Evolutionary conservation across 148 eudicot genomes (phyloP).

Genomic region (Suaeda aralocaspica): DNA sequence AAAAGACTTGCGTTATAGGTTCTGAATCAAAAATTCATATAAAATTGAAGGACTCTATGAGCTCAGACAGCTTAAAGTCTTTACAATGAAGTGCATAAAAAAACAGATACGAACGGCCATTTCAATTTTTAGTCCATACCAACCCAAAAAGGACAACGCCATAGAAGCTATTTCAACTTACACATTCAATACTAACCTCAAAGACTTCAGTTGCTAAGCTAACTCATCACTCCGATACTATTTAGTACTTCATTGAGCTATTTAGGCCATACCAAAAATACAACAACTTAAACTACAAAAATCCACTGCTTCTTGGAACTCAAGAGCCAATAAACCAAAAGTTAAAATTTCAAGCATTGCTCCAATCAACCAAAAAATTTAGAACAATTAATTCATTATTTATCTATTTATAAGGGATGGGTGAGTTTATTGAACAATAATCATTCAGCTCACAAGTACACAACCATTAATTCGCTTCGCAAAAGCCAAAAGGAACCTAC

Average conservation of each 20-base stretch:
- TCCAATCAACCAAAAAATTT: not conserved
- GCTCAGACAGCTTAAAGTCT: not conserved
- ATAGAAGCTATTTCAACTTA: not conserved
- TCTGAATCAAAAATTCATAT: not conserved
- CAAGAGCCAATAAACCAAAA: not conserved
- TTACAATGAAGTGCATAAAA: not conserved
- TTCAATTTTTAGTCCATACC: not conserved
- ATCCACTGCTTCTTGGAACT: not conserved
- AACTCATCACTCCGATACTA: not conserved
- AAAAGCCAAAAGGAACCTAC: not conserved
- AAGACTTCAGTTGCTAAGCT: not conserved
- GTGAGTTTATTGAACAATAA: no score
- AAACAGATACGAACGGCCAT: not conserved
- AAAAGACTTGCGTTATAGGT: not conserved
- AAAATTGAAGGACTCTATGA: not conserved
- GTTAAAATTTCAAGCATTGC: not conserved
- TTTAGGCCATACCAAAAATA: no score
- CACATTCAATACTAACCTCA: not conserved
- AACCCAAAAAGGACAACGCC: not conserved
- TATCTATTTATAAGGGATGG: no score
- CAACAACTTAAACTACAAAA: no score
- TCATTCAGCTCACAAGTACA: not conserved
- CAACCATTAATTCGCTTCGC: not conserved
- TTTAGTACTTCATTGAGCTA: not conserved
- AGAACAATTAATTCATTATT: not conserved